Conservation (phyloP, 345 rosid genomes). For the Citrus reticulata region DNA sequence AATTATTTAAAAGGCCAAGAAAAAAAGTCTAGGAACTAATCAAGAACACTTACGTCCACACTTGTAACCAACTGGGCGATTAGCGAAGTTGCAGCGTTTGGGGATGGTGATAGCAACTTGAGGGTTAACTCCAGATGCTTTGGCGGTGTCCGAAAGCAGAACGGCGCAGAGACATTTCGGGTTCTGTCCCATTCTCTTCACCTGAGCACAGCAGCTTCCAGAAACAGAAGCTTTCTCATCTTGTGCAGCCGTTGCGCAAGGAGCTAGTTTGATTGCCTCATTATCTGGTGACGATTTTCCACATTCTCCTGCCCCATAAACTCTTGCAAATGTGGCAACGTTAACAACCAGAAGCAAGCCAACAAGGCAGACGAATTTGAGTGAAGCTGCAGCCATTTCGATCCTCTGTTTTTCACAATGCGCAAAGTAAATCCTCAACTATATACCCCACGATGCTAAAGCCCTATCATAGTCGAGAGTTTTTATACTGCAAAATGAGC, state of each 20-base stretch:
- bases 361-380: slow-evolving; percentile 21
- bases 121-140: slow-evolving; percentile 34
- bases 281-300: slow-evolving; percentile 34
- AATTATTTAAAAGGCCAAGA: neutral
- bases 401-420: neutral
- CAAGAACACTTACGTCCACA: slow-evolving; percentile 32
- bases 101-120: slow-evolving; percentile 39
- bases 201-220: slow-evolving; percentile 34
- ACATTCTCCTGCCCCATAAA: slow-evolving; percentile 38
- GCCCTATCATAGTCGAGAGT: neutral
- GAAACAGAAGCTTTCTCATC: slow-evolving; percentile 29
- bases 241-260: slow-evolving; percentile 35
- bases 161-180: slow-evolving; percentile 40
- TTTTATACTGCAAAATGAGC: slow-evolving; percentile 29
- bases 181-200: slow-evolving; percentile 29
- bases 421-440: neutral
- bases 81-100: slow-evolving; percentile 39
- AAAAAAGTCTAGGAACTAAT: neutral
- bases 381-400: slow-evolving; percentile 22
- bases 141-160: slow-evolving; percentile 37
- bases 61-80: slow-evolving; percentile 47
- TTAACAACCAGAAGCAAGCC: slow-evolving; percentile 19
- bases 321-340: slow-evolving; percentile 6
- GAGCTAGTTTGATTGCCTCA: slow-evolving; percentile 35
- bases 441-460: slow-evolving; percentile 6